Evolutionary conservation across 2,329 filamentous ascomycete species (phyloP).

Genomic region (Colletotrichum kahawae): DNA sequence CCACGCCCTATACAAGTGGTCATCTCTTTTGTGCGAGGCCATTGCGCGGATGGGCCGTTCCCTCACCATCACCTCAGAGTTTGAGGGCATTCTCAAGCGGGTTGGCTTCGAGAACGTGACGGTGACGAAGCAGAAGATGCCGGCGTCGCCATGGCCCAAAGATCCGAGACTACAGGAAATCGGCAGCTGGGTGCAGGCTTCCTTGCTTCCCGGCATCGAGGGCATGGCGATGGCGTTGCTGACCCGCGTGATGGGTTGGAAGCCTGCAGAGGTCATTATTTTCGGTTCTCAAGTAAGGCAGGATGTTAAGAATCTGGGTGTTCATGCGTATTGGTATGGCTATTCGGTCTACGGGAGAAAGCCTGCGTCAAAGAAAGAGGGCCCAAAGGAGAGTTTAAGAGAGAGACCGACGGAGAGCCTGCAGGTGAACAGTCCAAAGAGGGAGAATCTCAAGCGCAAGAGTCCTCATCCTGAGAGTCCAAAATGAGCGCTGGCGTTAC

Average conservation of each 20-base stretch:
- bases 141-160: conserved; percentile 35
- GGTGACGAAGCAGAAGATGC: conserved; percentile 29
- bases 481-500: too few species aligned
- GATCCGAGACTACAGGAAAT: conserved; percentile 32
- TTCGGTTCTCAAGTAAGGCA: conserved; percentile 26
- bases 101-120: conserved; percentile 34
- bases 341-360: not conserved
- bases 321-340: conserved; percentile 39
- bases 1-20: conserved; percentile 21
- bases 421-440: not conserved
- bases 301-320: conserved; percentile 26
- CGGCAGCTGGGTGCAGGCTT: conserved; percentile 21
- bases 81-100: conserved; percentile 11
- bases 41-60: not conserved
- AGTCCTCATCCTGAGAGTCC: not conserved
- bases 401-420: not conserved
- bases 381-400: not conserved
- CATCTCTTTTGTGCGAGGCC: not conserved
- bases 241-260: conserved; percentile 31
- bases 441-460: not conserved
- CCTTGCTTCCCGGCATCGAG: conserved; percentile 28
- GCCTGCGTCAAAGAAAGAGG: not conserved
- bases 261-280: conserved; percentile 25
- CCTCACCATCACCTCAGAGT: conserved; percentile 24
- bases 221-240: conserved; percentile 33